Conservation (phyloP, 306 rosid species). For the Sechiopsis laciniata region DNA sequence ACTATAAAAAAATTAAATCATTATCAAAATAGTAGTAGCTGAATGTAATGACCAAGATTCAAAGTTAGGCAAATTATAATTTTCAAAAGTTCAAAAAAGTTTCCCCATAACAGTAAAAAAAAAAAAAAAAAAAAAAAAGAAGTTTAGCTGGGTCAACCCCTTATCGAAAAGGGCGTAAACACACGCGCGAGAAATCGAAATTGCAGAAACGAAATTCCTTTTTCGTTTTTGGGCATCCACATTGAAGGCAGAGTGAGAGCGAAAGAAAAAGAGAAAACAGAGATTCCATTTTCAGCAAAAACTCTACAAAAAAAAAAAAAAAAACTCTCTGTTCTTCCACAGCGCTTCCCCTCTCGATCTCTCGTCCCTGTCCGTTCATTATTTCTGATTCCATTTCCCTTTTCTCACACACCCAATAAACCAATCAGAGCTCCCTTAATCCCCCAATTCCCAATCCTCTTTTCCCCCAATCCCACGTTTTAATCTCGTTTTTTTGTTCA, state of each 20-base stretch:
- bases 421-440: not conserved
- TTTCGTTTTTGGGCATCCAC: not conserved
- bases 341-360: not conserved
- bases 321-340: too few species aligned
- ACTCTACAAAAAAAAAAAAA: too few species aligned
- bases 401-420: not conserved
- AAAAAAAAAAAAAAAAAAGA: too few species aligned
- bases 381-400: not conserved
- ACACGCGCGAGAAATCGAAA: conserved; percentile 18
- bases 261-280: not conserved
- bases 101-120: too few species aligned
- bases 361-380: not conserved
- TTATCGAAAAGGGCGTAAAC: not conserved
- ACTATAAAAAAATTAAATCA: too few species aligned
- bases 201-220: not conserved
- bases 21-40: too few species aligned
- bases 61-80: too few species aligned
- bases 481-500: not conserved
- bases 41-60: too few species aligned
- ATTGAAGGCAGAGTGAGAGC: conserved; percentile 17
- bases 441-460: not conserved
- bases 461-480: not conserved
- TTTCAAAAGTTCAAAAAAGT: too few species aligned
- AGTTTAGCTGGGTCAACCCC: not conserved
- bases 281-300: conserved; percentile 8